phyloP scores from a whole-genome alignment of 352 stramenopile genomes.

The Peronospora farinosa region DNA sequence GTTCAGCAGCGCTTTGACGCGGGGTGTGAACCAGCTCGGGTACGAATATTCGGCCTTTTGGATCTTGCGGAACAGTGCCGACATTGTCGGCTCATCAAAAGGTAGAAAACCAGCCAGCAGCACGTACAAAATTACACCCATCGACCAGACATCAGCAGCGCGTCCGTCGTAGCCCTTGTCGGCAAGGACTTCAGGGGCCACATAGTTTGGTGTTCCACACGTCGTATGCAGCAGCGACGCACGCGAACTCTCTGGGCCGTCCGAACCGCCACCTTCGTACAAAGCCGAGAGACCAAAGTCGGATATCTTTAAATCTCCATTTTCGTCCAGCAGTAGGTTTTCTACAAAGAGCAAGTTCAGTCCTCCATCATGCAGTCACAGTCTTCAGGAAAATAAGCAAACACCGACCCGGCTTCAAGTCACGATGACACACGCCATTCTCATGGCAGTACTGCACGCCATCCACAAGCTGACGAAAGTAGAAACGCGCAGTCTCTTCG shows the following conservation, averaged over 20 bases:
- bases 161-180: slow-evolving; percentile 92
- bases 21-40: slow-evolving; percentile 88
- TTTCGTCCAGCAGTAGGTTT: slow-evolving; percentile 94
- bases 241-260: slow-evolving; percentile 78
- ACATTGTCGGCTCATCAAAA: slow-evolving; percentile 94
- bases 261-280: slow-evolving; percentile 76
- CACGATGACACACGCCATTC: slow-evolving; percentile 95
- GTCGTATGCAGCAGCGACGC: slow-evolving; percentile 92
- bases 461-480: slow-evolving; percentile 97
- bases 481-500: slow-evolving; percentile 95
- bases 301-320: slow-evolving; percentile 97
- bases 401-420: slow-evolving; percentile 89
- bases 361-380: not conserved
- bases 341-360: slow-evolving; percentile 34
- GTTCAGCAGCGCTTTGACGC: slow-evolving; percentile 86
- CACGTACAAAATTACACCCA: slow-evolving; percentile 98
- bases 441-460: slow-evolving; percentile 96
- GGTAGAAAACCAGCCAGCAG: slow-evolving; percentile 89
- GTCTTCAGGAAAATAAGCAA: not conserved
- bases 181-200: slow-evolving; percentile 89
- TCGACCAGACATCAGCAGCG: slow-evolving; percentile 95
- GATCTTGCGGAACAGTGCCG: slow-evolving; percentile 95
- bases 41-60: slow-evolving; percentile 94
- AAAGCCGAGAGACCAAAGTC: slow-evolving; percentile 97
- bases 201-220: slow-evolving; percentile 96